Evolutionary conservation across 495 filamentous ascomycete genomes (phyloP).

Genomic region (Massariosphaeria phaeospora): DNA sequence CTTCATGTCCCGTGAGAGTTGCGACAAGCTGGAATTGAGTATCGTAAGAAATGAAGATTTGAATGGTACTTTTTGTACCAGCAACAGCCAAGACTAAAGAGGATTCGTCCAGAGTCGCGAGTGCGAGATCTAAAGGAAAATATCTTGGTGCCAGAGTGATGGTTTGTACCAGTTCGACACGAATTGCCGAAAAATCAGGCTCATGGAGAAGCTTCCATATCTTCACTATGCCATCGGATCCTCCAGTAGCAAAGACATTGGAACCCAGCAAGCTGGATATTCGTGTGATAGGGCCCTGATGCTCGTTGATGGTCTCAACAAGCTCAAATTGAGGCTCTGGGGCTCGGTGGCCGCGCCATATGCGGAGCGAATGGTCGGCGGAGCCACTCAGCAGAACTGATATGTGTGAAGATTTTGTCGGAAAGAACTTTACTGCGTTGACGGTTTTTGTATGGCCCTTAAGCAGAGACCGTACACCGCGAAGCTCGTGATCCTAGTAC

Average conservation of each 20-base stretch:
- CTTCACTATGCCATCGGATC: slow-evolving; percentile 76
- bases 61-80: slow-evolving; percentile 72
- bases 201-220: slow-evolving; percentile 59
- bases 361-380: slow-evolving; percentile 68
- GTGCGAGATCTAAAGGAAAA: slow-evolving; percentile 70
- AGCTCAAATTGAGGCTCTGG: slow-evolving; percentile 37
- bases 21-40: slow-evolving; percentile 66
- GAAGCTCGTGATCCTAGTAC: slow-evolving; percentile 44
- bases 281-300: slow-evolving; percentile 72
- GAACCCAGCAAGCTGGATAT: slow-evolving; percentile 55
- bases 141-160: slow-evolving; percentile 70
- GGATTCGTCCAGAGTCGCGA: slow-evolving; percentile 54
- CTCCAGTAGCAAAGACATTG: slow-evolving; percentile 63
- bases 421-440: slow-evolving; percentile 77
- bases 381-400: slow-evolving; percentile 71
- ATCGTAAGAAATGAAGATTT: slow-evolving; percentile 62
- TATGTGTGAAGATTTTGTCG: slow-evolving; percentile 44
- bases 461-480: slow-evolving; percentile 65
- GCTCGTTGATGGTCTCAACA: slow-evolving; percentile 54
- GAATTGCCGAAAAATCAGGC: slow-evolving; percentile 39
- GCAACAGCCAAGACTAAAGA: slow-evolving; percentile 68
- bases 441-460: slow-evolving; percentile 76
- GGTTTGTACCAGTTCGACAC: slow-evolving; percentile 57
- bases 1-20: slow-evolving; percentile 83
- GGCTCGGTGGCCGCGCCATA: slow-evolving; percentile 55